Conservation (phyloP, 2,329 filamentous ascomycete genomes). For the Chaetomiaceae sp. region DNA sequence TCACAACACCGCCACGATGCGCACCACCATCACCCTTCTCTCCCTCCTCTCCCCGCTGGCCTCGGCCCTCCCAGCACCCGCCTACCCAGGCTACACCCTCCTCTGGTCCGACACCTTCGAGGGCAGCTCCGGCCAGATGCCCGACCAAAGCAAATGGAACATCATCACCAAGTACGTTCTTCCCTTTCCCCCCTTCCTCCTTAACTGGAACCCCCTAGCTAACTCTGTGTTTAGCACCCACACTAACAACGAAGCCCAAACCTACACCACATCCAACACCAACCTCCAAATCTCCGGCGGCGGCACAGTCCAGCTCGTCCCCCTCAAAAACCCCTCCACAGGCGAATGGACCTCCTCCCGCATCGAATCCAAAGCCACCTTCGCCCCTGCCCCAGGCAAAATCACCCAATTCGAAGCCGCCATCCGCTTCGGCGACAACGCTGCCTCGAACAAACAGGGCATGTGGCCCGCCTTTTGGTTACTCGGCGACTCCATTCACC, state of each 20-base stretch:
- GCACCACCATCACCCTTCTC: slow-evolving; percentile 23
- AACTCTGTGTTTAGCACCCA: slow-evolving; percentile 31
- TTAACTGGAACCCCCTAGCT: background rate
- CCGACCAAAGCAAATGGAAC: slow-evolving; percentile 39
- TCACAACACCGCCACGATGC: background rate
- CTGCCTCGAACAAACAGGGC: slow-evolving; percentile 41
- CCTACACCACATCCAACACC: slow-evolving; percentile 41
- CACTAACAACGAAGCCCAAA: slow-evolving; percentile 50
- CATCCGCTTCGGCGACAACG: slow-evolving; percentile 44
- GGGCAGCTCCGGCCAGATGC: slow-evolving; percentile 34
- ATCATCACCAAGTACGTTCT: slow-evolving; percentile 30
- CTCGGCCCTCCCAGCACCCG: slow-evolving; percentile 36
- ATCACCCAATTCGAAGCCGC: slow-evolving; percentile 44
- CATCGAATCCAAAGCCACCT: slow-evolving; percentile 46
- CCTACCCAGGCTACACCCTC: slow-evolving; percentile 36
- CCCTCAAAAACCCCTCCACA: slow-evolving; percentile 33
- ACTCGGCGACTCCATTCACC: slow-evolving; percentile 46
- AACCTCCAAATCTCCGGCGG: slow-evolving; percentile 51
- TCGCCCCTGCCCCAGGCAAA: slow-evolving; percentile 43
- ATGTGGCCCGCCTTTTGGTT: slow-evolving; percentile 59
- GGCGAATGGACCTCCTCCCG: slow-evolving; percentile 51
- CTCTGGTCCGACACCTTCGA: slow-evolving; percentile 43
- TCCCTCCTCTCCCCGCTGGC: slow-evolving; percentile 29
- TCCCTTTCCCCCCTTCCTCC: background rate
- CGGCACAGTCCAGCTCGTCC: slow-evolving; percentile 48